Percentiles rank a stretch among this genome's conserved stretches.
Evolutionary conservation across 257 asterid species (phyloP).

Genomic region (Solanum piurae): DNA sequence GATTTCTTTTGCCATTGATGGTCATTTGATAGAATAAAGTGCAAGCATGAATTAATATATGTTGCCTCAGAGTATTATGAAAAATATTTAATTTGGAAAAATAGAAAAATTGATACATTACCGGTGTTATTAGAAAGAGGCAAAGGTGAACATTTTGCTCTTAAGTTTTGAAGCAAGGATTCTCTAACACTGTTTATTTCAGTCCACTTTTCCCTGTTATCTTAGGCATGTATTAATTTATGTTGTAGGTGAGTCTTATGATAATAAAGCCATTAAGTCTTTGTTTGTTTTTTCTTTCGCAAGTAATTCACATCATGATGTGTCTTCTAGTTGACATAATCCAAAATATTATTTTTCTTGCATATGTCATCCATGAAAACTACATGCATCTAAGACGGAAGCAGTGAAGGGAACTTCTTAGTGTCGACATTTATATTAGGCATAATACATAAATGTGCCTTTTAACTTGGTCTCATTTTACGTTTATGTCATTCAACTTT

Average conservation of each 20-base stretch:
- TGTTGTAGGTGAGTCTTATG: neutral
- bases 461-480: too few species aligned
- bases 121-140: neutral
- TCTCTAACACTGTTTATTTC: neutral
- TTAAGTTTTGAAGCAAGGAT: neutral
- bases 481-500: too few species aligned
- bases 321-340: neutral
- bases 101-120: neutral
- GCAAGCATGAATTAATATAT: neutral
- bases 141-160: neutral
- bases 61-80: neutral
- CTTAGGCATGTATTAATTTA: neutral
- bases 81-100: neutral
- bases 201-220: neutral
- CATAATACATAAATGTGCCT: too few species aligned
- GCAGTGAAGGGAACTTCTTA: neutral
- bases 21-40: neutral
- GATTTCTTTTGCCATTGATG: constrained; percentile 58
- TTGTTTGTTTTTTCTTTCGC: neutral
- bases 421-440: neutral
- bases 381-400: neutral
- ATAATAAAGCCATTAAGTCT: neutral
- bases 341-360: neutral
- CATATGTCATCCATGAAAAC: neutral
- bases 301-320: neutral